A percentile compares a stretch with the other conserved stretches of the same genome.
Conservation (phyloP, 2,329 filamentous ascomycete genomes). For the Ceratocystis ficicola region DNA sequence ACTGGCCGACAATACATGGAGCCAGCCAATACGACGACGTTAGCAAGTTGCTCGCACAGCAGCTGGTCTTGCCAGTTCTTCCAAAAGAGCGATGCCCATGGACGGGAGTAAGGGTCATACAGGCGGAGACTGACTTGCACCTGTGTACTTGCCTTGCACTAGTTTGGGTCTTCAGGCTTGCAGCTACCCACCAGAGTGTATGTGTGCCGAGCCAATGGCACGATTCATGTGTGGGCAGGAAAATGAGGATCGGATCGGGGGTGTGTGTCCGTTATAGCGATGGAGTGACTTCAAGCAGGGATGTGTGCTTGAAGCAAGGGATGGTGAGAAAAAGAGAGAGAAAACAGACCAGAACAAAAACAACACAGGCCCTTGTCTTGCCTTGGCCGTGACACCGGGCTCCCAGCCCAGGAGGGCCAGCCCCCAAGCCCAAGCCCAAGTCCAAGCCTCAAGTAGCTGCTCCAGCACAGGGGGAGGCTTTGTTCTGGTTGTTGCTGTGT, state of each 20-base stretch:
- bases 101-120: too few species aligned
- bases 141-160: background rate
- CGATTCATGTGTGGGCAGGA: background rate
- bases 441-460: background rate
- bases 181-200: background rate
- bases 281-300: background rate
- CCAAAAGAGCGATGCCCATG: too few species aligned
- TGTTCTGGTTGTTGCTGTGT: background rate
- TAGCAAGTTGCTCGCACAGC: too few species aligned
- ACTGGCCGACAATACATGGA: too few species aligned
- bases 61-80: too few species aligned
- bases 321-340: background rate
- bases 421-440: background rate
- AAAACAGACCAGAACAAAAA: background rate
- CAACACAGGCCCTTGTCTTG: background rate
- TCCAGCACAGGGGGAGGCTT: slow-evolving; percentile 1
- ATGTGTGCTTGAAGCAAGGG: background rate
- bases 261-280: background rate
- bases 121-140: too few species aligned
- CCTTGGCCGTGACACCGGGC: background rate
- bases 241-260: background rate
- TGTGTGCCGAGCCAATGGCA: slow-evolving; percentile 5
- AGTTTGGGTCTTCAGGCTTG: background rate
- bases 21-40: too few species aligned
- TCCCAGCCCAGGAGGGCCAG: background rate